Percentiles rank a stretch among this genome's conserved stretches.
These are phyloP conservation scores for Coniochaeta sp. DNA, from an alignment of 2,329 filamentous ascomycete genomes.

Conservation along the genomic window DNA sequence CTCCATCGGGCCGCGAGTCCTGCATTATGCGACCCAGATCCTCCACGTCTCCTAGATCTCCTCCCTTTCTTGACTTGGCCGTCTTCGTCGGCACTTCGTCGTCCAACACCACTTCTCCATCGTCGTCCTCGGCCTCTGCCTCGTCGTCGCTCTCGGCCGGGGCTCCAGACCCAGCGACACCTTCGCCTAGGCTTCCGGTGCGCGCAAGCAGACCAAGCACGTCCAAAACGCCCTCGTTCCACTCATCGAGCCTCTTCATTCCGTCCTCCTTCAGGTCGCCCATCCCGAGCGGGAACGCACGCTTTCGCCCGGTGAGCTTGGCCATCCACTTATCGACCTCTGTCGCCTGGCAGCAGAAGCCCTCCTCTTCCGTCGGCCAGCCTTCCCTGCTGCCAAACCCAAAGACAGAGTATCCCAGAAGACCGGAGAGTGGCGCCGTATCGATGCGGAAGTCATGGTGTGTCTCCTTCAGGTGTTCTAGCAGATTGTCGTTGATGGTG, in stretches of 20 bases:
- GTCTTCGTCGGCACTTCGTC: conserved; percentile 32
- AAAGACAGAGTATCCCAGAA: conserved; percentile 88
- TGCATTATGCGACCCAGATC: conserved; percentile 66
- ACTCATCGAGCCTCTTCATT: conserved; percentile 61
- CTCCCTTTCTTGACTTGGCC: conserved; percentile 32
- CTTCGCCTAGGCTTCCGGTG: conserved; percentile 53
- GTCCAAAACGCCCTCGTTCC: conserved; percentile 67
- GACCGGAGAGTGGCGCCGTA: conserved; percentile 66
- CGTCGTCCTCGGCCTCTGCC: conserved; percentile 50
- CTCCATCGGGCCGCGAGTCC: conserved; percentile 25
- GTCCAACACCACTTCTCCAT: conserved; percentile 43
- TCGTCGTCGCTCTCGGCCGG: conserved; percentile 80
- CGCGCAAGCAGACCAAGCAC: conserved; percentile 56
- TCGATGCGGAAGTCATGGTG: conserved; percentile 97
- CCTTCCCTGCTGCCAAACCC: conserved; percentile 86
- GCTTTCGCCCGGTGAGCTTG: conserved; percentile 78
- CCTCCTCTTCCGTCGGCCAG: conserved; percentile 85
- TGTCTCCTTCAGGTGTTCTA: conserved; percentile 82
- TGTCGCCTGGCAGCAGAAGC: conserved; percentile 88
- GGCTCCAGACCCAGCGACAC: conserved; percentile 73
- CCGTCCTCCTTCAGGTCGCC: conserved; percentile 77
- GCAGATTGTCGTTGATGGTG: conserved; percentile 78
- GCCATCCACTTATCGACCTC: conserved; percentile 95
- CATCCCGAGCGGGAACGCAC: conserved; percentile 83
- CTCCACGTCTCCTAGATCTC: conserved; percentile 69